phyloP scores from a whole-genome alignment of 176 grass and related monocot genomes.

The Poa pratensis region DNA sequence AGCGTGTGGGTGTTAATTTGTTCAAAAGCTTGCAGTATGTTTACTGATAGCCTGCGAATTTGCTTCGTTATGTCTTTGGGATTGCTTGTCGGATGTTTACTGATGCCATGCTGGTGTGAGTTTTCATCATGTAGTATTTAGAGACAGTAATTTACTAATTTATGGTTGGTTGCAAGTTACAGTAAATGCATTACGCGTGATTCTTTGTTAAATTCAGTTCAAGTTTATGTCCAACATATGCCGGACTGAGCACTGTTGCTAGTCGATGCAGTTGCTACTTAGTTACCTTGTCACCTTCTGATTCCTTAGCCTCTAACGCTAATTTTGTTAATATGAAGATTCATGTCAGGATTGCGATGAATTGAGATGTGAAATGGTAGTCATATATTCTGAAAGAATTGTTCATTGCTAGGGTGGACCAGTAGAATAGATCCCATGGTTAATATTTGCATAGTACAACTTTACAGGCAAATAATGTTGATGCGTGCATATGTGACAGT shows the following conservation, averaged over 20 bases:
- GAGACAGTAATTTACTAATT: not conserved
- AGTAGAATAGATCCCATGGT: not conserved
- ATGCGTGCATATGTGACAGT: not conserved
- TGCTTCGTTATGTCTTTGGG: not conserved
- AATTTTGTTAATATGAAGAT: not conserved
- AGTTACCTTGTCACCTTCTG: not conserved
- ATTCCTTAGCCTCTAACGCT: not conserved
- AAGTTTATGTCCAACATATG: not conserved
- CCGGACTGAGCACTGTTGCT: not conserved
- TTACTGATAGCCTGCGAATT: not conserved
- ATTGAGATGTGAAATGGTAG: not conserved
- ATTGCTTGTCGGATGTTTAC: not conserved
- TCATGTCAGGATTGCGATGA: not conserved
- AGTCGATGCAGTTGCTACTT: not conserved
- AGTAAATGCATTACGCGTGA: not conserved
- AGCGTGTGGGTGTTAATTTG: not conserved
- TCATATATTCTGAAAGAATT: not conserved
- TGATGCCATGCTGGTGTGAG: not conserved
- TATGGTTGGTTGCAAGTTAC: not conserved
- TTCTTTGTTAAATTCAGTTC: not conserved
- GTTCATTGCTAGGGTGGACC: not conserved
- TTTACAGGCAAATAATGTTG: not conserved
- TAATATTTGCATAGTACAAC: not conserved
- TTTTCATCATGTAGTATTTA: not conserved
- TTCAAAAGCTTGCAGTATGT: not conserved